phyloP scores from a whole-genome alignment of 2,329 filamentous ascomycete species.

The Calonectria montana region DNA sequence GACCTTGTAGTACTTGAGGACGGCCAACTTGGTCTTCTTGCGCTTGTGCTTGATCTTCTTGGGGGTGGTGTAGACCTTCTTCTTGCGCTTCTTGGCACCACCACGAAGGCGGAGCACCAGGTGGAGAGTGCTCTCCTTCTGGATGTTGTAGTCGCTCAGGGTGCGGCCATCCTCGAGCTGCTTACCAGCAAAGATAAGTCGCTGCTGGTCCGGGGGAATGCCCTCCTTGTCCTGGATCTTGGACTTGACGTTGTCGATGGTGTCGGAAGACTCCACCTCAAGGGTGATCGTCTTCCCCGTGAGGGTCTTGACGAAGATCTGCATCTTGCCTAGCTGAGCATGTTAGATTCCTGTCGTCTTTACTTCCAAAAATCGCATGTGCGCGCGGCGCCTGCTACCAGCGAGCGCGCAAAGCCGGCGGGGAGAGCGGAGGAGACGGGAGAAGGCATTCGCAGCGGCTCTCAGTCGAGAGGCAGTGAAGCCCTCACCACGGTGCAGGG shows the following conservation, averaged over 20 bases:
- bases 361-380: conserved; percentile 2
- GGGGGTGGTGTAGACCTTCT: conserved; percentile 99
- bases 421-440: not conserved
- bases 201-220: conserved; percentile 98
- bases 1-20: conserved; percentile 99
- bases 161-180: conserved; percentile 99
- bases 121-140: conserved; percentile 99
- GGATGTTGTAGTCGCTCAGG: conserved; percentile 99
- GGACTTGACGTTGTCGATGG: conserved; percentile 99
- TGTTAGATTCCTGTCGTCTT: conserved; percentile 52
- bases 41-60: conserved; percentile 99
- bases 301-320: conserved; percentile 85
- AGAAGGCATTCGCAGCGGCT: conserved; percentile 40
- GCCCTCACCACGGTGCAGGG: conserved; percentile 42
- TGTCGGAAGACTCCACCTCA: conserved; percentile 99
- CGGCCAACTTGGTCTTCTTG: conserved; percentile 99
- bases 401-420: conserved; percentile 10
- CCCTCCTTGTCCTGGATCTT: conserved; percentile 99
- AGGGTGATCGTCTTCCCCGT: conserved; percentile 99
- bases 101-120: conserved; percentile 97
- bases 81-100: conserved; percentile 99
- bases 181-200: conserved; percentile 99
- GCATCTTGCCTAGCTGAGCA: conserved; percentile 72
- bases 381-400: conserved; percentile 11
- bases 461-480: conserved; percentile 49